These are phyloP conservation scores for Chionographis japonica DNA, from an alignment of 106 monocot species.

Conservation along the genomic window DNA sequence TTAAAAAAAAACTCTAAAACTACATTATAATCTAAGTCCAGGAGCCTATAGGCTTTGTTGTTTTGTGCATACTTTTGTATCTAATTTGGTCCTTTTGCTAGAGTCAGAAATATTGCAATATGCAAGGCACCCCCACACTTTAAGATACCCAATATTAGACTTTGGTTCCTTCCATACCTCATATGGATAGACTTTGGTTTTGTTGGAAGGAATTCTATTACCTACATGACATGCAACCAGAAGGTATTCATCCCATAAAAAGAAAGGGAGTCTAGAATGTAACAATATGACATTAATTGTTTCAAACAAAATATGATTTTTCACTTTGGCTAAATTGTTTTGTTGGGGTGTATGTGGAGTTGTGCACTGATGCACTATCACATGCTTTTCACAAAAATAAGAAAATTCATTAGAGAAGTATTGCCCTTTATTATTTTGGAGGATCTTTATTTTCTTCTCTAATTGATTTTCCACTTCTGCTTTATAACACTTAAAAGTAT, in stretches of 20 bases:
- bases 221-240: neutral
- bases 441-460: neutral
- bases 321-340: too few species aligned
- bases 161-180: slow-evolving; percentile 4
- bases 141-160: slow-evolving; percentile 3
- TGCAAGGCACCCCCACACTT: neutral
- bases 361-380: neutral
- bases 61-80: neutral
- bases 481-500: neutral
- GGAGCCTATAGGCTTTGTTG: neutral
- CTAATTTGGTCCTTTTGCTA: neutral
- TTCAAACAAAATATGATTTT: too few species aligned
- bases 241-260: neutral
- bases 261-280: neutral
- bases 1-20: neutral
- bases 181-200: neutral
- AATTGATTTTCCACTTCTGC: neutral
- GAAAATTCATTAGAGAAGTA: neutral
- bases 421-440: neutral
- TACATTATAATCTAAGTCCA: neutral
- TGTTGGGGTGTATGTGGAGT: too few species aligned
- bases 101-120: neutral
- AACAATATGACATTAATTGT: too few species aligned
- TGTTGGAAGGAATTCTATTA: slow-evolving; percentile 2
- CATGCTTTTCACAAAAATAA: neutral